Conservation (phyloP, 768 basidiomycete genomes). For the Nidularia pulvinata region DNA sequence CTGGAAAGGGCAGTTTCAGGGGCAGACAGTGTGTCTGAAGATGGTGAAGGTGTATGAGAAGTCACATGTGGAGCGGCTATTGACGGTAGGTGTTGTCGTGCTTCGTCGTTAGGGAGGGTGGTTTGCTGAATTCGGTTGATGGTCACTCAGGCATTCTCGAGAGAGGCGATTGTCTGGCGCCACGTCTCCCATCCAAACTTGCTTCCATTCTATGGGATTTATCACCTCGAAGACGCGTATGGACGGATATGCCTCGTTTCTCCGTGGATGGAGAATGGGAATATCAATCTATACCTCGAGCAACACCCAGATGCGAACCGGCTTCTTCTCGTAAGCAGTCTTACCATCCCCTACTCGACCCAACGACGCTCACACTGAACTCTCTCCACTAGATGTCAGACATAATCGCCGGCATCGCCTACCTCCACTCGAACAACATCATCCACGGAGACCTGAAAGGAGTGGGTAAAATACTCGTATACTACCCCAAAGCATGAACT, state of each 20-base stretch:
- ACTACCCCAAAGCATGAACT: neutral
- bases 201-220: slow-evolving; percentile 5
- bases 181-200: slow-evolving; percentile 2
- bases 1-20: too few relatives aligned
- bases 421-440: slow-evolving; percentile 8
- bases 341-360: neutral
- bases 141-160: too few relatives aligned
- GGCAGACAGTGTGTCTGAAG: too few relatives aligned
- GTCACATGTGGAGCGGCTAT: too few relatives aligned
- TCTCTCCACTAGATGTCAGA: slow-evolving; percentile 2
- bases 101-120: too few relatives aligned
- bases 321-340: neutral
- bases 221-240: neutral
- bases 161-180: slow-evolving; percentile 5
- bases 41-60: too few relatives aligned
- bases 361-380: too few relatives aligned
- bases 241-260: slow-evolving; percentile 4
- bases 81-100: too few relatives aligned
- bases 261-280: slow-evolving; percentile 13
- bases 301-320: neutral
- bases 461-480: slow-evolving; percentile 4
- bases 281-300: slow-evolving; percentile 1
- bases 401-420: slow-evolving; percentile 7
- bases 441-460: too few relatives aligned
- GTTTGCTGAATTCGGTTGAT: too few relatives aligned